These are phyloP conservation scores for Suillus occidentalis DNA, from an alignment of 768 basidiomycete species.

Conservation along the genomic window DNA sequence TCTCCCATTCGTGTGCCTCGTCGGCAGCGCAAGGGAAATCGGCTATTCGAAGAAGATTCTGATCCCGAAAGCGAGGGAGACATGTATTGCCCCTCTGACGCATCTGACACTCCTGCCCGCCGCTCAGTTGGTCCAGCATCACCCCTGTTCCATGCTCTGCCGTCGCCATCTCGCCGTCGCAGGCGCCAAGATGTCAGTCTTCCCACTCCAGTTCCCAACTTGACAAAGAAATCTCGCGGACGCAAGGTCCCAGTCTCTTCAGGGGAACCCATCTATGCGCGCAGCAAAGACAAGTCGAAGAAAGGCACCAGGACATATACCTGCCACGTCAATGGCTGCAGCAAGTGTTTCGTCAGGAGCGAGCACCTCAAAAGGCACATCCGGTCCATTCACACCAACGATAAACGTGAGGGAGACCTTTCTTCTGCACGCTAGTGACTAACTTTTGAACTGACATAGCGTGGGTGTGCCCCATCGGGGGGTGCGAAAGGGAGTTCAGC, in stretches of 20 bases:
- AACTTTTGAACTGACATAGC: conserved; percentile 22
- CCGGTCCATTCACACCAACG: conserved; percentile 76
- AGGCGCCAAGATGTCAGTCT: conserved; percentile 29
- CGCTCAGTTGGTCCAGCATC: conserved; percentile 10
- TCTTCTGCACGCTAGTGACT: conserved; percentile 4
- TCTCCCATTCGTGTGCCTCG: background rate
- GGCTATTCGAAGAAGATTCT: conserved; percentile 5
- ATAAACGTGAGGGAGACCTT: conserved; percentile 65
- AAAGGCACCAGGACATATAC: conserved; percentile 49
- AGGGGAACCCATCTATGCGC: conserved; percentile 21
- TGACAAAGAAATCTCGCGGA: conserved; percentile 51
- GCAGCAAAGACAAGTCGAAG: conserved; percentile 33
- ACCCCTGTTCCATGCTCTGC: background rate
- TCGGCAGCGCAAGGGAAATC: background rate
- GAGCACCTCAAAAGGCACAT: conserved; percentile 86
- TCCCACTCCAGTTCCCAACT: conserved; percentile 47
- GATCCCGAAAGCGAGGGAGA: conserved; percentile 24
- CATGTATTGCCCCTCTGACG: conserved; percentile 22
- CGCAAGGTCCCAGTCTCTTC: conserved; percentile 46
- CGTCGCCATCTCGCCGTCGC: conserved; percentile 19
- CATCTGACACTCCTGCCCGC: conserved; percentile 10
- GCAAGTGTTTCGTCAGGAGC: conserved; percentile 75
- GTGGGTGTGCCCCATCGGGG: conserved; percentile 48
- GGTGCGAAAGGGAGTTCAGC: conserved; percentile 71
- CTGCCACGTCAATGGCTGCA: conserved; percentile 71